A percentile compares a stretch with the other conserved stretches of the same genome.
These are phyloP conservation scores for Penicillium silybi DNA, from an alignment of 495 filamentous ascomycete species.

Conservation along the genomic window DNA sequence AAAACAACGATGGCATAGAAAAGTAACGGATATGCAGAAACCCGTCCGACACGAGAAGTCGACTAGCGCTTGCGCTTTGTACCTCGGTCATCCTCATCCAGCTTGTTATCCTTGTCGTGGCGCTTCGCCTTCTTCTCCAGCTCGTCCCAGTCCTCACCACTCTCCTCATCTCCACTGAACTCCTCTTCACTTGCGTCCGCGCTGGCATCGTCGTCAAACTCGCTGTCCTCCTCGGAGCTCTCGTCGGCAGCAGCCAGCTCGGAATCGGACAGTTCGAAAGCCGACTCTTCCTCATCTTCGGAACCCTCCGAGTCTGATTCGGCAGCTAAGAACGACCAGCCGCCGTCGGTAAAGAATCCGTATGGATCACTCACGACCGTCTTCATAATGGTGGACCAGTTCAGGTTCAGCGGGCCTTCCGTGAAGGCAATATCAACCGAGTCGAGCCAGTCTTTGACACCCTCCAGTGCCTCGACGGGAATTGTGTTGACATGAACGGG, in stretches of 20 bases:
- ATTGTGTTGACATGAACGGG: conserved; percentile 97
- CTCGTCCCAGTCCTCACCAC: conserved; percentile 91
- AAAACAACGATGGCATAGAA: not conserved
- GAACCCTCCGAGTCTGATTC: conserved; percentile 84
- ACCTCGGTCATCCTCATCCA: conserved; percentile 66
- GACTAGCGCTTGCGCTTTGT: conserved; percentile 54
- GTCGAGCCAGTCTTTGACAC: conserved; percentile 97
- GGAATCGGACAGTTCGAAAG: conserved; percentile 82
- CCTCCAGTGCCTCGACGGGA: conserved; percentile 88
- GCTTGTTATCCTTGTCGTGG: conserved; percentile 71
- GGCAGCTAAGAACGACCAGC: conserved; percentile 87
- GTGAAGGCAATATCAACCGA: conserved; percentile 89
- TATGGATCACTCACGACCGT: conserved; percentile 92
- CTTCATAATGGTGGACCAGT: conserved; percentile 99
- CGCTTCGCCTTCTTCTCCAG: conserved; percentile 85
- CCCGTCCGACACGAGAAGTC: not conserved
- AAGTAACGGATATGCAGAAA: not conserved
- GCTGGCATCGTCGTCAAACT: conserved; percentile 88
- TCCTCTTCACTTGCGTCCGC: conserved; percentile 69
- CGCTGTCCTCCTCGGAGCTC: conserved; percentile 81
- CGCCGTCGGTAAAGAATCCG: conserved; percentile 90
- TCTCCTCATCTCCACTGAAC: conserved; percentile 73
- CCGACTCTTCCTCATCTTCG: conserved; percentile 82
- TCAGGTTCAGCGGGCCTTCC: conserved; percentile 94
- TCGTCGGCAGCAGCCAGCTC: conserved; percentile 77